Conservation (phyloP, 1,139 yeast species). For the Suhomyces bokatorum region DNA sequence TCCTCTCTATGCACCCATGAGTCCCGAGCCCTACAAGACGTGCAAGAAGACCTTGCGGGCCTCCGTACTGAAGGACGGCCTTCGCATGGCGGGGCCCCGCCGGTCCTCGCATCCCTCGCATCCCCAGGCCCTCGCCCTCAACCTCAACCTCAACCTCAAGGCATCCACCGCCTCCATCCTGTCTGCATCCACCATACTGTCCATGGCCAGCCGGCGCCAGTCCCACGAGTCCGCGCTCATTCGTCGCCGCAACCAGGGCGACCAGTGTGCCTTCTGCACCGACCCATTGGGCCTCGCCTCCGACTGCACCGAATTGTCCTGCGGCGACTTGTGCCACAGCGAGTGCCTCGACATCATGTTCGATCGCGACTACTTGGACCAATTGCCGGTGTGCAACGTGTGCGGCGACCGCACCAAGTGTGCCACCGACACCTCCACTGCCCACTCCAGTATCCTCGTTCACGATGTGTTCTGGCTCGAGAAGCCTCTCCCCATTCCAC, state of each 20-base stretch:
- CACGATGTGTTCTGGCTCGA: constrained; percentile 12
- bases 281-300: constrained; percentile 27
- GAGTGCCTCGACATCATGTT: constrained; percentile 26
- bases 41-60: constrained; percentile 1
- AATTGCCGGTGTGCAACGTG: constrained; percentile 13
- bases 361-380: constrained; percentile 14
- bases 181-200: constrained; percentile 8
- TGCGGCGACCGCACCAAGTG: constrained; percentile 16
- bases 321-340: constrained; percentile 33
- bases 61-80: constrained; percentile 2
- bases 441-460: constrained; percentile 9
- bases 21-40: constrained; percentile 1
- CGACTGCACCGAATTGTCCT: constrained; percentile 26
- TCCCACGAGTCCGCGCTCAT: constrained; percentile 5
- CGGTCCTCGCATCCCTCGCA: constrained; percentile 9
- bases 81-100: not conserved
- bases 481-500: constrained; percentile 14
- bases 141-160: constrained; percentile 4
- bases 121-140: constrained; percentile 8
- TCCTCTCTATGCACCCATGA: constrained; percentile 3
- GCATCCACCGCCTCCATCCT: constrained; percentile 10
- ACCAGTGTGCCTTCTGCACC: constrained; percentile 32
- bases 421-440: constrained; percentile 9
- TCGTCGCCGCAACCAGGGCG: constrained; percentile 5
- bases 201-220: constrained; percentile 7